A percentile compares a stretch with the other conserved stretches of the same genome.
Evolutionary conservation across 78 protist genomes (phyloP).

Genomic region (Dictyostelium citrinum): DNA sequence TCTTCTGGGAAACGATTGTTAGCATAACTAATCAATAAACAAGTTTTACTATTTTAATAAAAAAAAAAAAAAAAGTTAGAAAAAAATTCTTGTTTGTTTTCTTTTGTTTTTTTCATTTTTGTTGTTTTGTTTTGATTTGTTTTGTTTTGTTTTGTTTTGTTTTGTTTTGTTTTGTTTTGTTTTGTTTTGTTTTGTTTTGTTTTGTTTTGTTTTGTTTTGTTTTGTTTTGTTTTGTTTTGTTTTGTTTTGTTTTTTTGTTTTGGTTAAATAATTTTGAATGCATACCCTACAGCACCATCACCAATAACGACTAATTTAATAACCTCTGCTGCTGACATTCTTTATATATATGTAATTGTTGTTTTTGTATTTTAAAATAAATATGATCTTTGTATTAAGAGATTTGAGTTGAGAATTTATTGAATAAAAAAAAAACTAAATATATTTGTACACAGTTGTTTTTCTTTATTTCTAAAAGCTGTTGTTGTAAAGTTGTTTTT

Average conservation of each 20-base stretch:
- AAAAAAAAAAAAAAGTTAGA: background rate
- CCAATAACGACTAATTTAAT: conserved; percentile 83
- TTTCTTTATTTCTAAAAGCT: background rate
- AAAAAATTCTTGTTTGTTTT: no score
- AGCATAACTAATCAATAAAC: conserved; percentile 85
- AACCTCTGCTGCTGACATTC: conserved; percentile 68
- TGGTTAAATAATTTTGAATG: background rate
- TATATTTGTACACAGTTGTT: background rate
- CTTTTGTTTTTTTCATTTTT: background rate
- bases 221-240: background rate
- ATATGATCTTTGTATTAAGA: background rate
- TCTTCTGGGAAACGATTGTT: conserved; percentile 89
- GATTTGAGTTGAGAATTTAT: background rate
- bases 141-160: background rate
- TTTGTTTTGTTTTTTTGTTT: background rate
- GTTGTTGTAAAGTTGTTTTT: background rate
- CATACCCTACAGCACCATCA: conserved; percentile 84
- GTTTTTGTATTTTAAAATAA: background rate
- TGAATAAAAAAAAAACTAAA: background rate
- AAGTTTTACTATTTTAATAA: conserved; percentile 42
- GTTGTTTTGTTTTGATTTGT: no score
- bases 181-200: background rate
- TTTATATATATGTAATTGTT: background rate
- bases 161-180: background rate
- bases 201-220: background rate